These are phyloP conservation scores for Luffa acutangula DNA, from an alignment of 306 rosid genomes.

Conservation along the genomic window DNA sequence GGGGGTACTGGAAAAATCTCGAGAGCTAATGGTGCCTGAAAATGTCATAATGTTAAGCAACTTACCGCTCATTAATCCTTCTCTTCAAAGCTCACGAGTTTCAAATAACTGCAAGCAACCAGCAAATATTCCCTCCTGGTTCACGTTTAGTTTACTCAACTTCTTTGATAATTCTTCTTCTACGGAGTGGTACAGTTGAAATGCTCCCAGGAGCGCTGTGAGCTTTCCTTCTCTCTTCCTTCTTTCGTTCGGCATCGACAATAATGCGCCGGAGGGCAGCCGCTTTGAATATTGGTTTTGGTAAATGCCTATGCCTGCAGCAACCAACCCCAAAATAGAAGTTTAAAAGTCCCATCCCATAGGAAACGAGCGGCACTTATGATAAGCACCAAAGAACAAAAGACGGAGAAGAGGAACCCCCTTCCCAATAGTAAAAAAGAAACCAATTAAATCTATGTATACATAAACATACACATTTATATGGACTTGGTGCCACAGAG, in stretches of 20 bases:
- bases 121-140: neutral
- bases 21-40: neutral
- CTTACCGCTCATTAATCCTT: neutral
- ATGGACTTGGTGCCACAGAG: neutral
- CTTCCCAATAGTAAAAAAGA: neutral
- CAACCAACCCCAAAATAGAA: neutral
- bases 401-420: neutral
- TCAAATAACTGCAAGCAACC: neutral
- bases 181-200: slow-evolving; percentile 41
- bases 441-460: neutral
- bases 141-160: slow-evolving; percentile 27
- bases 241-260: slow-evolving; percentile 47
- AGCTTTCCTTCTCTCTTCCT: slow-evolving; percentile 63
- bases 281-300: slow-evolving; percentile 70
- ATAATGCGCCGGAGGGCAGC: slow-evolving; percentile 35
- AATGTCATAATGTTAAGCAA: neutral
- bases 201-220: slow-evolving; percentile 82
- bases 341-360: neutral
- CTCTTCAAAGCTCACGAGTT: neutral
- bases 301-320: slow-evolving; percentile 68
- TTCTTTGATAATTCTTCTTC: slow-evolving; percentile 52
- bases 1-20: neutral
- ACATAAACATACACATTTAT: neutral
- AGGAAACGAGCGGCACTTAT: neutral
- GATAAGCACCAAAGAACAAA: neutral